A percentile compares a stretch with the other conserved stretches of the same genome.
phyloP scores from a whole-genome alignment of 352 stramenopile genomes.

The Aphanomyces cochlioides region DNA sequence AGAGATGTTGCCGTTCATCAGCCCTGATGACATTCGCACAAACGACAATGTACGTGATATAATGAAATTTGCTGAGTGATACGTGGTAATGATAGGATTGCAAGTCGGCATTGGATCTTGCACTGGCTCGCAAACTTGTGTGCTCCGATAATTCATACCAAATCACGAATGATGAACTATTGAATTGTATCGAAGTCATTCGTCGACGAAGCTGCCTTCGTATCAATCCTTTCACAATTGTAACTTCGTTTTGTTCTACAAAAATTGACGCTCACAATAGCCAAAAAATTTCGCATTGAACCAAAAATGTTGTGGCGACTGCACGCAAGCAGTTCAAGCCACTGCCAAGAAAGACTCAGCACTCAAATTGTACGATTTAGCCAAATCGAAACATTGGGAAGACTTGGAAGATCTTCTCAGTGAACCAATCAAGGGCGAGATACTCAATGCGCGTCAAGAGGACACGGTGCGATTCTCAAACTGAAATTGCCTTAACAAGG shows the following conservation, averaged over 20 bases:
- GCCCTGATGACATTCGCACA: not conserved
- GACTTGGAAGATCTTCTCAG: not conserved
- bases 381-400: conserved; percentile 18
- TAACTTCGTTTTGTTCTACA: not conserved
- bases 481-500: not conserved
- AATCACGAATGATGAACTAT: conserved; percentile 13
- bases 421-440: not conserved
- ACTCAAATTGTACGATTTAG: not conserved
- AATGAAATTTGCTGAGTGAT: no score
- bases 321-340: not conserved
- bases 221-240: conserved; percentile 13
- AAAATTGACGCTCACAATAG: not conserved
- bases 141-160: conserved; percentile 13
- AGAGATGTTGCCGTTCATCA: conserved; percentile 1
- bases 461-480: not conserved
- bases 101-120: conserved; percentile 23
- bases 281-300: not conserved
- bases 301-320: conserved; percentile 22
- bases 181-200: conserved; percentile 21
- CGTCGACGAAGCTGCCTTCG: not conserved
- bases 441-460: not conserved
- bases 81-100: not conserved
- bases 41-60: conserved; percentile 15
- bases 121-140: conserved; percentile 7
- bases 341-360: no score